A percentile compares a stretch with the other conserved stretches of the same genome.
phyloP scores from a whole-genome alignment of 495 filamentous ascomycete species.

The Hypoxylon trugodes region DNA sequence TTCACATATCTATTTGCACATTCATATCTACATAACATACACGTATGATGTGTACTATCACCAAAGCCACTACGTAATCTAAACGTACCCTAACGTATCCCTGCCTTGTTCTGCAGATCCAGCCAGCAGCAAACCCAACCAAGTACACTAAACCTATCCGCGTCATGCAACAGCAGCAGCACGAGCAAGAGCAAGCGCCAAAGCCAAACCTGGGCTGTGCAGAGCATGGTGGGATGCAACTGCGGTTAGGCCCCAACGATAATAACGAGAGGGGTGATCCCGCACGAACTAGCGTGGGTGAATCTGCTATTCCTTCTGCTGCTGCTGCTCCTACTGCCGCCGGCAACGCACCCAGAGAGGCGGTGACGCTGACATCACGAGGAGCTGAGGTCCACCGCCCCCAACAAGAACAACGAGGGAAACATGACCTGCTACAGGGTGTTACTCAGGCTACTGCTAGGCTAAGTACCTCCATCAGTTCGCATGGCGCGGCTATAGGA shows the following conservation, averaged over 20 bases:
- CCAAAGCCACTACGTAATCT: conserved; percentile 17
- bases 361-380: conserved; percentile 20
- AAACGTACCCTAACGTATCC: conserved; percentile 12
- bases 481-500: conserved; percentile 28
- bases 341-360: conserved; percentile 15
- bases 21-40: conserved; percentile 1
- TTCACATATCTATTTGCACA: background rate
- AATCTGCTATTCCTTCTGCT: background rate
- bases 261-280: conserved; percentile 2
- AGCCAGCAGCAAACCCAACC: conserved; percentile 4
- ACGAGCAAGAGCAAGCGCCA: background rate
- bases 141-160: background rate
- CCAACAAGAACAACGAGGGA: background rate
- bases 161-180: conserved; percentile 15
- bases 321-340: background rate
- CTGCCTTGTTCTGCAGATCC: conserved; percentile 17
- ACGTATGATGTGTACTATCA: conserved; percentile 1
- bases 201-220: conserved; percentile 19
- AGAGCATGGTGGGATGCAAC: conserved; percentile 21
- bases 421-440: background rate
- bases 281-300: background rate
- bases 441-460: background rate
- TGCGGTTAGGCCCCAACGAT: conserved; percentile 18
- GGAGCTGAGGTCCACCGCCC: background rate
- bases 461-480: conserved; percentile 19